Evolutionary conservation across 495 filamentous ascomycete species (phyloP).

Genomic region (Neurospora tetraspora): DNA sequence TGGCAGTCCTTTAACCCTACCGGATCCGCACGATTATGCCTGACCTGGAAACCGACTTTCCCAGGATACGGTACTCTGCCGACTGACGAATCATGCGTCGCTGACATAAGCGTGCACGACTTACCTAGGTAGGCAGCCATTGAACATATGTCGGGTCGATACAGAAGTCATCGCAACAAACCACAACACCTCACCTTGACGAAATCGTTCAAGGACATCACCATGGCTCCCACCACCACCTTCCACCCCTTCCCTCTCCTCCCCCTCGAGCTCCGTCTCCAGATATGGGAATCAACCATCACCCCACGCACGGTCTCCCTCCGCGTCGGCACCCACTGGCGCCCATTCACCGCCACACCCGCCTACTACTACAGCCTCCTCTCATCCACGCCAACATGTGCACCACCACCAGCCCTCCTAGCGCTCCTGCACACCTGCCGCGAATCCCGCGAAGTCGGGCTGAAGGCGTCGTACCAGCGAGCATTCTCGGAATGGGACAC

Average conservation of each 20-base stretch:
- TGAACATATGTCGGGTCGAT: too few relatives aligned
- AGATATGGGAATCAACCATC: constrained; percentile 18
- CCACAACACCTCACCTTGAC: neutral
- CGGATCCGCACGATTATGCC: too few relatives aligned
- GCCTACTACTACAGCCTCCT: neutral
- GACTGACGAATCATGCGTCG: neutral
- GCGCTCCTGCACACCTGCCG: neutral
- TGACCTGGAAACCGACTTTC: too few relatives aligned
- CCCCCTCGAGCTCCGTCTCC: constrained; percentile 27
- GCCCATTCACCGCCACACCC: neutral
- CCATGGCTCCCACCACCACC: neutral
- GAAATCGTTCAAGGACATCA: neutral
- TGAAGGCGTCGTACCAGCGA: neutral
- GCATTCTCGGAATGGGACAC: neutral
- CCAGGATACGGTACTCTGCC: too few relatives aligned
- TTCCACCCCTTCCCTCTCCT: constrained; percentile 24
- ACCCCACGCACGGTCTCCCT: neutral
- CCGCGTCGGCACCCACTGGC: neutral
- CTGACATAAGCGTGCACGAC: neutral
- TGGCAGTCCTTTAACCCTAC: too few relatives aligned
- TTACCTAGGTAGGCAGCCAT: neutral
- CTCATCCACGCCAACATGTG: neutral
- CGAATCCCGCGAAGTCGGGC: neutral
- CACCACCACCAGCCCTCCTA: neutral
- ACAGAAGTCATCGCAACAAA: neutral